Evolutionary conservation across 1,284 basidiomycete genomes (phyloP).

Genomic region (Spongiforma sp.): DNA sequence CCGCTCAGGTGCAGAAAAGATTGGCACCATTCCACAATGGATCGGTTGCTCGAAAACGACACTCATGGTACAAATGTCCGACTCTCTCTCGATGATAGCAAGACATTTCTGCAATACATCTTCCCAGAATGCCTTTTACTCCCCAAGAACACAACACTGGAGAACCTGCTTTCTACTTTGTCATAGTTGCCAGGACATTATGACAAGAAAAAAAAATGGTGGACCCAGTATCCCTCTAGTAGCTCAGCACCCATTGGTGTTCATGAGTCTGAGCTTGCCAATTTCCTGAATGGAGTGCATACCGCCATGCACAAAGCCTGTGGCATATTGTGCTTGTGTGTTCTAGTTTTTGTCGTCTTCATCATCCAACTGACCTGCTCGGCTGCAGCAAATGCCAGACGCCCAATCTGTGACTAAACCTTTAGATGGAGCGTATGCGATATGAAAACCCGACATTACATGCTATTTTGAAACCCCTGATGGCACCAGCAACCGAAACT

Average conservation of each 20-base stretch:
- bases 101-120: neutral
- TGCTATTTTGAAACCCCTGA: neutral
- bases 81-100: neutral
- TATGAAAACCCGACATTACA: neutral
- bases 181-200: neutral
- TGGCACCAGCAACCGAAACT: neutral
- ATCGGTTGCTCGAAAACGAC: neutral
- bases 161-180: neutral
- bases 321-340: neutral
- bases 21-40: neutral
- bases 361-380: neutral
- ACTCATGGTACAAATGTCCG: neutral
- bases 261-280: neutral
- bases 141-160: neutral
- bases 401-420: conserved; percentile 1
- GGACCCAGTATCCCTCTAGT: neutral
- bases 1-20: neutral
- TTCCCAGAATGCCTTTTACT: neutral
- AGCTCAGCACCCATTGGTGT: neutral
- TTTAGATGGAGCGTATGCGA: neutral
- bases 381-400: neutral
- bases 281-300: neutral
- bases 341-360: neutral
- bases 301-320: neutral
- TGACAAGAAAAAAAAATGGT: neutral